Conservation (phyloP, 73 alveolate species). For the Tetrahymena borealis region DNA sequence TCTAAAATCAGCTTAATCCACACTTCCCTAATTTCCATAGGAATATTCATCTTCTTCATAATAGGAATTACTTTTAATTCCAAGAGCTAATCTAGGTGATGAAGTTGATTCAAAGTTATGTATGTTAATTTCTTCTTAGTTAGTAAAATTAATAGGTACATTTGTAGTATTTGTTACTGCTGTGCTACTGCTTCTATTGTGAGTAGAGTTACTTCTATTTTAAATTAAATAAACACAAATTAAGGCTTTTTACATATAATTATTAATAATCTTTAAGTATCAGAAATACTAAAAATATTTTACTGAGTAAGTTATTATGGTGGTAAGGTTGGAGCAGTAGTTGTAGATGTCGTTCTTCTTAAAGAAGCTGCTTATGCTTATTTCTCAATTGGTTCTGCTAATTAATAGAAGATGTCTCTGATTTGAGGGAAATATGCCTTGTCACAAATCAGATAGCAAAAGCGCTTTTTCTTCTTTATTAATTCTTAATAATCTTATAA, state of each 20-base stretch:
- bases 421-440: background rate
- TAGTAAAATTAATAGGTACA: background rate
- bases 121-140: background rate
- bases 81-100: background rate
- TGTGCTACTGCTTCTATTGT: background rate
- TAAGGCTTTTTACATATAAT: too few species aligned
- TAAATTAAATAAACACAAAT: background rate
- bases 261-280: too few species aligned
- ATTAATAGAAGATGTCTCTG: background rate
- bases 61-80: background rate
- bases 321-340: background rate
- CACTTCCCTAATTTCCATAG: background rate
- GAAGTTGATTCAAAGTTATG: background rate
- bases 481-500: background rate
- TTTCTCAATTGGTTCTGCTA: background rate
- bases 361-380: background rate
- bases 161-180: background rate
- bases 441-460: background rate
- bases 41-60: background rate
- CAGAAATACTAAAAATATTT: background rate
- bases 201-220: background rate
- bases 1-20: background rate
- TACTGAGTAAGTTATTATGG: background rate
- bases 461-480: background rate
- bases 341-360: background rate